A percentile compares a stretch with the other conserved stretches of the same genome.
Conservation (phyloP, 106 monocot species). For the Iris macrosiphon region DNA sequence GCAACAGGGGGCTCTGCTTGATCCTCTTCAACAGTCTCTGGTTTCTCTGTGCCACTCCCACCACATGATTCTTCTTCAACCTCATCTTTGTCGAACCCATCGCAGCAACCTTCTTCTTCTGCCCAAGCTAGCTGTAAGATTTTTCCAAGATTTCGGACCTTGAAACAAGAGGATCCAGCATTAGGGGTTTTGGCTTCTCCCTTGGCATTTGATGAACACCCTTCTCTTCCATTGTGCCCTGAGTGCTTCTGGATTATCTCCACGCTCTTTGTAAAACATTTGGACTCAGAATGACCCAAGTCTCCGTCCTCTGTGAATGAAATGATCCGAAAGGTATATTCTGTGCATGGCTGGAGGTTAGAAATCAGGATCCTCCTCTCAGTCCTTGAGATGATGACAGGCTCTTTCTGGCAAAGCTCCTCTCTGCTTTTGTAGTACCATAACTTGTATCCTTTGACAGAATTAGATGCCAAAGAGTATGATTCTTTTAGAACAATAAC, state of each 20-base stretch:
- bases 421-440: conserved; percentile 77
- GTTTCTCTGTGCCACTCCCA: conserved; percentile 18
- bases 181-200: conserved; percentile 25
- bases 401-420: conserved; percentile 32
- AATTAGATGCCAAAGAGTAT: conserved; percentile 18
- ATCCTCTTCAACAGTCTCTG: conserved; percentile 29
- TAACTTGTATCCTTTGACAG: conserved; percentile 70
- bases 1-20: conserved; percentile 21
- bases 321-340: conserved; percentile 79
- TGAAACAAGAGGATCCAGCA: conserved; percentile 60
- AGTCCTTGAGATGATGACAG: conserved; percentile 56
- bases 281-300: conserved; percentile 82
- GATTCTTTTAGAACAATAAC: conserved; percentile 60
- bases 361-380: conserved; percentile 69
- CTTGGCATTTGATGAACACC: conserved; percentile 35
- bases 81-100: conserved; percentile 48
- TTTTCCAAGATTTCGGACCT: conserved; percentile 75
- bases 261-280: conserved; percentile 83
- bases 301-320: conserved; percentile 81
- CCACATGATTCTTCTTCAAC: conserved; percentile 51
- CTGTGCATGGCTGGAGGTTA: conserved; percentile 87
- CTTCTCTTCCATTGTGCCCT: conserved; percentile 24
- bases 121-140: conserved; percentile 65
- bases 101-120: conserved; percentile 59
- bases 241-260: conserved; percentile 52